Evolutionary conservation across 31 red algal genomes (phyloP), one percentile per base, ranked within the genome.

Genomic region (Porphyra umbilicalis): DNA sequence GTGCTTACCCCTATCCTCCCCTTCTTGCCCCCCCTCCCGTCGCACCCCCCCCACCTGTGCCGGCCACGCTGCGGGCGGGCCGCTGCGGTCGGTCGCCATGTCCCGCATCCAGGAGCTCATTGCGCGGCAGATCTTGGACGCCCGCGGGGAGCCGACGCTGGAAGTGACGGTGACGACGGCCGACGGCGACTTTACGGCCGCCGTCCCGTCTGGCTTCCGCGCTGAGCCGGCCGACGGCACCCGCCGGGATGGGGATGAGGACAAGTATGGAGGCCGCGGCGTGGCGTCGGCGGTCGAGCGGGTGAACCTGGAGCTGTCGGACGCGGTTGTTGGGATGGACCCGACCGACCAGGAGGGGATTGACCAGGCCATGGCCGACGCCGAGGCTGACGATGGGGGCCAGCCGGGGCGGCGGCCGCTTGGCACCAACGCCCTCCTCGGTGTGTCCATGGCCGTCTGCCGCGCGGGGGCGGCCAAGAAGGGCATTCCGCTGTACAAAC

Each of bases 101-200:
- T 95, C 92, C 75, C 92, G 92, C 33, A 97, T 97, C 88, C 85
- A 90, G 75, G 90, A 89, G 38, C 90, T 97, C 33, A 86, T 79
- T 20, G 94, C 90, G 32, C 94, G 94, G 34, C 90, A 97, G 76
- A 89, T 98, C 29, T 92, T 98, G 80, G 96, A 98, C 83, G 92
- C 92, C 25, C 86, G 93, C 31, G 96, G 92, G 15, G 88, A 90
- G 67, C 96, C 96, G 44, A 92, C 96, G 34, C 74, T 98, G 33
- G 96, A 98, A 80, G 96, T 95, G n/a, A 89, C 95, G 76, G 96
- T 98, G 6, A 89, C 88, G 68, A 98, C 96, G 1, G 90, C 87
- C 35, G 88, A 93, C 37, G 96, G 96, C 35, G 81, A 83, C 20
- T 94, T 94, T 75, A 89, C 86, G 10, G 96, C 96, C 30, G 94